Base-by-base conservation (phyloP, 2,329 filamentous ascomycete species). In the Huntiella abstrusa region DNA sequence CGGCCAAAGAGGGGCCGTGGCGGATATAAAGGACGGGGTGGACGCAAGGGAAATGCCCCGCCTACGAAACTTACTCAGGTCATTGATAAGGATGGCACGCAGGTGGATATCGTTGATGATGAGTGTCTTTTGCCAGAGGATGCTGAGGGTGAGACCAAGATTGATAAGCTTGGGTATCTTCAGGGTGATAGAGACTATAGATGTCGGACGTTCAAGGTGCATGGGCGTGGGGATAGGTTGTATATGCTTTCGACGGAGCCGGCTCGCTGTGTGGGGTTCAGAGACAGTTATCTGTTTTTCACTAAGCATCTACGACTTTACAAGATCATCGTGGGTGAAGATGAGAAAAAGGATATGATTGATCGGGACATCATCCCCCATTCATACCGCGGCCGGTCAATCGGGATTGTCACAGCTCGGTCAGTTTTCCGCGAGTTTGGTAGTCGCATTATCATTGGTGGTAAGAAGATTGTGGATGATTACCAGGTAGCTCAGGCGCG, bases 241-340 rank as follows among this genome's bases (percentile, higher is more conserved):
- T 98, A 98, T 73, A 98, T 98, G 91, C 66, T 98, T 62, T 96
- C 91, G 3, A 98, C 91, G 4, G 91, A 98, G 59, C 92, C 91
- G 4, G 91, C 91, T 17, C 82, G 91, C 53, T 96, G 91, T 57
- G 87, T 94, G 47, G 91, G 91, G 12, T 98, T 98, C 70, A 75
- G 91, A 54, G 91, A 98, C 68, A 95, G 87, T 53, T 98, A 98
- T 58, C 75, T 98, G 19, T 95, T 98, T 70, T 98, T 98, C 69
- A 92, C 91, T 52, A 98, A 96, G 64, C 91, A 98, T 63, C 83
- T 83, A 59, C 80, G 86, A 56, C 79, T 98, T 11, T 91, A 86
- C 73, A 98, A 98, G 67, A 94, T 98, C 57, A 94, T 98, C 56
- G 84, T 96, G 48, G 86, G 87, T 55, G 91, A 98, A 53, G 81